These are phyloP conservation scores for Candida nemodendra DNA, from an alignment of 805 yeast species.

Conservation along the genomic window DNA sequence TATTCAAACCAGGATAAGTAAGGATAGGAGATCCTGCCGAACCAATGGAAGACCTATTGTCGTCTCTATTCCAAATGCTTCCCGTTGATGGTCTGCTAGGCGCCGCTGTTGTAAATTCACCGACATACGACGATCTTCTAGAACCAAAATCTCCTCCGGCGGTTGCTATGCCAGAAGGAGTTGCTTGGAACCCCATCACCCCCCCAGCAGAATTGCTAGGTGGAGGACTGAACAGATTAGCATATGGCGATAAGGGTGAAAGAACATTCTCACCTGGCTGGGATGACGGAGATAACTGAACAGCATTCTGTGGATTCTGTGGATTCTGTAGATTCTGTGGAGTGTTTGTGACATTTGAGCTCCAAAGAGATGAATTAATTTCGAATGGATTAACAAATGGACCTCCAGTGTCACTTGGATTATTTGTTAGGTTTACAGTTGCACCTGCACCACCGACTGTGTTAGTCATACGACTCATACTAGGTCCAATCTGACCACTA, in stretches of 20 bases:
- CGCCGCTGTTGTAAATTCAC: slow-evolving; percentile 17
- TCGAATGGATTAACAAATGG: slow-evolving; percentile 26
- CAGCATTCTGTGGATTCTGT: neutral
- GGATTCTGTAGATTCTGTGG: neutral
- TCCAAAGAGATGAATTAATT: slow-evolving; percentile 26
- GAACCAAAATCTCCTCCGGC: slow-evolving; percentile 11
- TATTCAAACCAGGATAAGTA: slow-evolving; percentile 11
- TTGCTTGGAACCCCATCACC: neutral
- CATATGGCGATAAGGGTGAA: neutral
- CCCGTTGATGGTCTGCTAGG: slow-evolving; percentile 19
- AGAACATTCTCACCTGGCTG: neutral
- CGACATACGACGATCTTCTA: slow-evolving; percentile 23
- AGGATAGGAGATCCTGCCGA: slow-evolving; percentile 27
- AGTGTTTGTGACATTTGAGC: slow-evolving; percentile 3
- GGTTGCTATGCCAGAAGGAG: neutral
- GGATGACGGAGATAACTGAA: neutral
- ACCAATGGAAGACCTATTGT: slow-evolving; percentile 24
- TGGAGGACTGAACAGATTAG: neutral
- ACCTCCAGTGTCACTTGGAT: neutral
- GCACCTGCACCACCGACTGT: neutral
- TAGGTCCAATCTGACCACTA: neutral
- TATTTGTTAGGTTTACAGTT: slow-evolving; percentile 3
- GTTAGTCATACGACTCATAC: neutral
- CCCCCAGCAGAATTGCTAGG: neutral
- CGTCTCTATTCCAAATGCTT: slow-evolving; percentile 18